Evolutionary conservation across 148 eudicot genomes (phyloP).

Genomic region (Silene uniflora): DNA sequence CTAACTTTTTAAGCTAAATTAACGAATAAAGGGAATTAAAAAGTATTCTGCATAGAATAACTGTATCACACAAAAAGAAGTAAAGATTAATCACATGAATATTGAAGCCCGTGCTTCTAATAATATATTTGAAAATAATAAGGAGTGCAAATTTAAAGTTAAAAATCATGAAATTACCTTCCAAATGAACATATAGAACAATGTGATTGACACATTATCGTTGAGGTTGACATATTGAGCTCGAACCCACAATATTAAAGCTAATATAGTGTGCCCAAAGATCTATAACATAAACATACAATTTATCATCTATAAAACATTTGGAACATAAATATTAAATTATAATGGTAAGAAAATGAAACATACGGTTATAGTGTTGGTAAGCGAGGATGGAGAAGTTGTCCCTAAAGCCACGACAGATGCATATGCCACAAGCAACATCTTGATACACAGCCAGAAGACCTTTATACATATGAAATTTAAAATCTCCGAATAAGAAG

Average conservation of each 20-base stretch:
- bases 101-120: neutral
- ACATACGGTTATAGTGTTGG: conserved; percentile 31
- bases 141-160: neutral
- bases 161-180: conserved; percentile 24
- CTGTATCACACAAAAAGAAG: conserved; percentile 26
- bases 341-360: neutral
- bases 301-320: neutral
- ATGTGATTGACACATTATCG: conserved; percentile 36
- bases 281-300: conserved; percentile 22
- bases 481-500: too few species aligned
- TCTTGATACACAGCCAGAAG: conserved; percentile 41
- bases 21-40: conserved; percentile 39
- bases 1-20: neutral
- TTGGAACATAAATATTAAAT: neutral
- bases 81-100: neutral
- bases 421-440: conserved; percentile 40
- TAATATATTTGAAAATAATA: neutral
- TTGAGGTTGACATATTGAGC: conserved; percentile 35
- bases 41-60: conserved; percentile 45
- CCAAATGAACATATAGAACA: conserved; percentile 53
- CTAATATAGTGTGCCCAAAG: conserved; percentile 38
- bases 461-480: conserved; percentile 17
- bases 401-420: conserved; percentile 33
- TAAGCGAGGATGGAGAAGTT: conserved; percentile 23
- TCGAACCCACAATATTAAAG: conserved; percentile 26